Base-by-base conservation (phyloP, 805 yeast genomes). In the Brettanomyces anomalus region DNA sequence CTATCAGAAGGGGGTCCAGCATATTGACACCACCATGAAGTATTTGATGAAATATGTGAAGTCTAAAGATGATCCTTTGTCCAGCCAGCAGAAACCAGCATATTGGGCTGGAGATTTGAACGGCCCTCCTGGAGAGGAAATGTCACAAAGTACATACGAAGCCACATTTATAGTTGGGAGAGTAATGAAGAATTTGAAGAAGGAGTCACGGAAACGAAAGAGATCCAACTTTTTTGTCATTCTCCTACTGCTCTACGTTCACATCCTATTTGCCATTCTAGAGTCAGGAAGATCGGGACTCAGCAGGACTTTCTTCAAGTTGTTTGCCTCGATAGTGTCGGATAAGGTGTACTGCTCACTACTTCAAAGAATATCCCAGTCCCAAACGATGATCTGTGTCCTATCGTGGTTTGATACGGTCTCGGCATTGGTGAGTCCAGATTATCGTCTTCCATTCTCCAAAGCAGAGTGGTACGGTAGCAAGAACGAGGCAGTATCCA, bases 331-430 rank as follows among this genome's bases (percentile, higher is more conserved):
- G 2, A 70, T 76, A 34, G 74, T 77, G 17, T 62, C 64, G 39
- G 76, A 74, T 45, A 53, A 57, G 17, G 64, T 68, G n/a, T 72
- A 71, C 57, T 55, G 61, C 31, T 49, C 62, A 4, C 67, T 71
- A 18, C 52, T 71, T 49, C 66, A 66, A 17, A 66, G 63, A 36
- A 74, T 72, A 17, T 74, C 72, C 49, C 76, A 74, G 46, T 64
- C 71, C 5, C 72, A 73, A 5, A 58, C 75, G 1, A 60, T 72
- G 24, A 69, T 74, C 5, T 68, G 70, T 31, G 76, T 73, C n/a
- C 52, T 76, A 14, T 69, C 79, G 0, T 76, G 81, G 81, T 76
- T 71, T 53, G 81, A 76, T 48, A 76, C 81, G 0, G 71, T 76
- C 4, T 61, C 74, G 24, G 77, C 81, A 1, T 58, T 76, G 13